Percentiles rank a stretch among this genome's conserved stretches.
phyloP scores from a whole-genome alignment of 352 stramenopile species.

The Phytophthora pini region DNA sequence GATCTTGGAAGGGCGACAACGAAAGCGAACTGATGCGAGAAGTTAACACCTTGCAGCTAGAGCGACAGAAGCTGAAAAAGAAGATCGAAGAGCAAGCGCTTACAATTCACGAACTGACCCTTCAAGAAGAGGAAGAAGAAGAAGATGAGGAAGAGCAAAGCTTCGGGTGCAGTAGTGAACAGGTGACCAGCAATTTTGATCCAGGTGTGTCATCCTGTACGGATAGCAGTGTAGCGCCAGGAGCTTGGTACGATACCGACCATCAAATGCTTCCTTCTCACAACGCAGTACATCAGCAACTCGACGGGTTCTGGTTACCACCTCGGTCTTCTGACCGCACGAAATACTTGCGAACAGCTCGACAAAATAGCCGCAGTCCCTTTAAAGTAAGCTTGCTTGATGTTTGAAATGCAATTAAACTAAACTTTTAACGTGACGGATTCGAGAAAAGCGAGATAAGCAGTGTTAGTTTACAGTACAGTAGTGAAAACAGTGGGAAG shows the following conservation, averaged over 20 bases:
- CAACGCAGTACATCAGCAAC: constrained; percentile 8
- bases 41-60: constrained; percentile 49
- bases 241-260: constrained; percentile 10
- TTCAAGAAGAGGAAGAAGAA: constrained; percentile 68
- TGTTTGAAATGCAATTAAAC: constrained; percentile 2
- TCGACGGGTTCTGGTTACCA: constrained; percentile 27
- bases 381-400: constrained; percentile 27
- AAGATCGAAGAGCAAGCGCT: constrained; percentile 66
- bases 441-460: constrained; percentile 9
- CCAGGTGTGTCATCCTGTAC: constrained; percentile 17
- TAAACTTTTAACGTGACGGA: constrained; percentile 4
- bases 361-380: constrained; percentile 19
- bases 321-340: constrained; percentile 9
- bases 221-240: constrained; percentile 21
- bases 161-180: constrained; percentile 18
- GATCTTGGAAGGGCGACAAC: constrained; percentile 36
- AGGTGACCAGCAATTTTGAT: constrained; percentile 17
- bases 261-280: constrained; percentile 4
- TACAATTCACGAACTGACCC: constrained; percentile 81
- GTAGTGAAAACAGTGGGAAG: too few relatives aligned
- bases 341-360: constrained; percentile 3
- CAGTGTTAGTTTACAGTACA: neutral
- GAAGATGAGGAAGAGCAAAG: constrained; percentile 31
- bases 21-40: constrained; percentile 47
- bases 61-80: constrained; percentile 51